Base-by-base conservation (phyloP, 1,284 basidiomycete genomes). In the Sanghuangporus baumii region DNA sequence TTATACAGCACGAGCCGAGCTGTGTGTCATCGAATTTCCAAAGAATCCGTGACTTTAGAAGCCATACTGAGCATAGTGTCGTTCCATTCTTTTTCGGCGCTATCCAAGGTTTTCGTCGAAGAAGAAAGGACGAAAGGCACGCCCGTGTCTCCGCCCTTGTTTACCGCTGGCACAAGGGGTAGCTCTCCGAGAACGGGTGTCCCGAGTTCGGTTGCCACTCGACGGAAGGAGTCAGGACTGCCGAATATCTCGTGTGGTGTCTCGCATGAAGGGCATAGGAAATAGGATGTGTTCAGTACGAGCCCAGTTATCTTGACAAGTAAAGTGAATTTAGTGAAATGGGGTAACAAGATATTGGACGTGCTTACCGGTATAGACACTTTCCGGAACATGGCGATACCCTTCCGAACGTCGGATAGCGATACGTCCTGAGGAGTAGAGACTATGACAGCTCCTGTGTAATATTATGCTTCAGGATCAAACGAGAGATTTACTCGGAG, bases 361-460 rank as follows among this genome's bases (percentile, higher is more conserved):
- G 16, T 51, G 74, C 84, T 54, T 69, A 96, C 94, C 0, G 96
- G 96, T 1, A 98, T 88, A 20, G 83, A 81, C 20, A 98, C 83
- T 75, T 98, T 98, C 60, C 86, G 82, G 71, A 98, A 92, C 93
- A 98, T 98, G 12, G 88, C 81, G 12, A 98, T 90, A 0, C 97
- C 96, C 69, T 97, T 96, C 57, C 92, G 83, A 1, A 96, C 94
- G 71, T 99, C 96, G 7, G 92, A 81, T 6, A 99, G 81, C 1
- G 96, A 93, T 12, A 99, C 92, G 69, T 97, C 91, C 73, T 99
- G 97, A 0, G 96, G 96, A 3, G 97, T 99, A 2, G 94, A 96
- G 1, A 98, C 91, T 60, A 98, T 93, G 2, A 98, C 86, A 0
- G 92, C 86, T 23, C 93, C 94, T 95, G 26, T 58, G 37, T 20